phyloP scores from a whole-genome alignment of 257 asterid genomes.

The Nicotiana knightiana region DNA sequence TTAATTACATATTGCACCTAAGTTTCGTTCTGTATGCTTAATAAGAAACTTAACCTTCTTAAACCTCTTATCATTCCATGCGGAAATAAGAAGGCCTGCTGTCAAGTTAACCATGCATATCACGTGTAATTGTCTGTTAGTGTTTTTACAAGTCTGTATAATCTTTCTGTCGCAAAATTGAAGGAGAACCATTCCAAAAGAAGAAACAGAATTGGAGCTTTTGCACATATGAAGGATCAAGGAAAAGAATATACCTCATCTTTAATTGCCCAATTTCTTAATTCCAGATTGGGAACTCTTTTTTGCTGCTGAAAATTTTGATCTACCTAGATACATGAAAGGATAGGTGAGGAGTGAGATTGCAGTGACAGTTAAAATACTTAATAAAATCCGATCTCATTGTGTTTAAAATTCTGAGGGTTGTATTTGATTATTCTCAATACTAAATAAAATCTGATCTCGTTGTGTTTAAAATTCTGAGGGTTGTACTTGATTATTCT shows the following conservation, averaged over 20 bases:
- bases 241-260: background rate
- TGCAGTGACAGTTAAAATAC: background rate
- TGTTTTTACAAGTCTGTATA: background rate
- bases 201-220: background rate
- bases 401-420: background rate
- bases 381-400: background rate
- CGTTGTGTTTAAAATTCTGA: background rate
- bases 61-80: background rate
- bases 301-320: background rate
- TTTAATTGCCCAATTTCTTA: background rate
- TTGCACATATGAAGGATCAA: background rate
- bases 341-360: background rate
- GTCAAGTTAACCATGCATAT: background rate
- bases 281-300: background rate
- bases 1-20: background rate
- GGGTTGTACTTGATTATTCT: background rate
- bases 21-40: background rate
- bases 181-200: background rate
- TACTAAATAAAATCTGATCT: background rate
- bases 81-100: background rate
- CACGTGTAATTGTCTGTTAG: background rate
- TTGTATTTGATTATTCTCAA: background rate
- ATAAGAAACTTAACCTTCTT: background rate
- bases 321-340: constrained; percentile 3
- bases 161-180: background rate